Evolutionary conservation across 345 rosid species (phyloP).

Genomic region (Eucalyptus shirleyi): DNA sequence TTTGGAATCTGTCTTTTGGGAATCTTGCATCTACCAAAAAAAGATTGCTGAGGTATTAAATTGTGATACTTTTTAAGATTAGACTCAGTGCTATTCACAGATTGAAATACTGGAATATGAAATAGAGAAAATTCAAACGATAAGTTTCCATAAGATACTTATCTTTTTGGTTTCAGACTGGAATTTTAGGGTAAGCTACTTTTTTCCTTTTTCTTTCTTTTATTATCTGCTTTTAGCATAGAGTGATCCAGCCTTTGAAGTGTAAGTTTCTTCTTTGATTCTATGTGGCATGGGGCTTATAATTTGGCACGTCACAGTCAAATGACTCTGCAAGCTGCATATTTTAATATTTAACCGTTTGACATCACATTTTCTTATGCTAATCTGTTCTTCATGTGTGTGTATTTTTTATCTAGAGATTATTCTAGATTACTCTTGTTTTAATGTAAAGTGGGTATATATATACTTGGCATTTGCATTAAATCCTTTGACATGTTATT

Average conservation of each 20-base stretch:
- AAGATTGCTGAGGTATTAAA: neutral
- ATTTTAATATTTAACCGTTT: neutral
- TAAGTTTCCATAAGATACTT: neutral
- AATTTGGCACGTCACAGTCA: neutral
- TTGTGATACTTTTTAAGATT: neutral
- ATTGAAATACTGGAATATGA: neutral
- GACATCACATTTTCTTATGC: neutral
- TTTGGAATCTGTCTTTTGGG: neutral
- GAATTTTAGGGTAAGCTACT: neutral
- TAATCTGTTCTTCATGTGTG: neutral
- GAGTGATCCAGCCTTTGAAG: neutral
- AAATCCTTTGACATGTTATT: neutral
- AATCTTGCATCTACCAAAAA: neutral
- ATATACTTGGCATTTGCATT: neutral
- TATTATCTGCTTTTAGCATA: neutral
- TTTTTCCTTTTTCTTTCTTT: neutral
- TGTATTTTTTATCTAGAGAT: neutral
- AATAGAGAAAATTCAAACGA: neutral
- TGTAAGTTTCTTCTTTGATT: neutral
- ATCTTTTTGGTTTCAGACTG: neutral
- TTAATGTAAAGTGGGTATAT: neutral
- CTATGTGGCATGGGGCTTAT: neutral
- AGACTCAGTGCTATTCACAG: neutral
- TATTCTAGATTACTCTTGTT: neutral
- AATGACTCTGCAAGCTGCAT: neutral